These are phyloP conservation scores for Fusarium veterinarium DNA, from an alignment of 2,329 filamentous ascomycete species.

Conservation along the genomic window DNA sequence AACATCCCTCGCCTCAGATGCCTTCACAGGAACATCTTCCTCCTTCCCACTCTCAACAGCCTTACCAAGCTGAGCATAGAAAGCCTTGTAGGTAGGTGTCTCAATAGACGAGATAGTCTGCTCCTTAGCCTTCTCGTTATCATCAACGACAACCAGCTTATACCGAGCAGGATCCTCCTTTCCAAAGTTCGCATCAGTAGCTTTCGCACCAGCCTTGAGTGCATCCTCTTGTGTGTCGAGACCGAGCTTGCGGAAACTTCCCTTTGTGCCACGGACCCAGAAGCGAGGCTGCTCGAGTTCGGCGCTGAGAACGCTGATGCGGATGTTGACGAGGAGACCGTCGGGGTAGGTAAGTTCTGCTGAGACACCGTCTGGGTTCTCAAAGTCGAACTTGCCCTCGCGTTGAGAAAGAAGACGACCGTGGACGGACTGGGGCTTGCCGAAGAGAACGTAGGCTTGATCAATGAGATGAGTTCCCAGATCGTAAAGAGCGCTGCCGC, in stretches of 20 bases:
- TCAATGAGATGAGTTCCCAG: slow-evolving; percentile 82
- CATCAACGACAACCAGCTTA: slow-evolving; percentile 66
- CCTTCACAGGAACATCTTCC: slow-evolving; percentile 64
- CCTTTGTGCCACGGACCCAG: slow-evolving; percentile 81
- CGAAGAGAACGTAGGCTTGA: slow-evolving; percentile 78
- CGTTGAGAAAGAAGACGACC: slow-evolving; percentile 76
- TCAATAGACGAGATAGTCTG: slow-evolving; percentile 67
- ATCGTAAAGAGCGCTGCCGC: slow-evolving; percentile 77
- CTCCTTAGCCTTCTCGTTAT: slow-evolving; percentile 62
- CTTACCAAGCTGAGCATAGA: slow-evolving; percentile 68
- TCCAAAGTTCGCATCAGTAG: slow-evolving; percentile 72
- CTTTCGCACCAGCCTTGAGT: slow-evolving; percentile 71
- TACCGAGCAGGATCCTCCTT: slow-evolving; percentile 71
- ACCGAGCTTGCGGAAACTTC: slow-evolving; percentile 77
- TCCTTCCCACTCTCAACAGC: slow-evolving; percentile 61
- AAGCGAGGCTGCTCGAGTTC: slow-evolving; percentile 78
- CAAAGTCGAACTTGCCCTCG: slow-evolving; percentile 57
- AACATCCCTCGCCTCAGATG: slow-evolving; percentile 64
- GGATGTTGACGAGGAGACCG: slow-evolving; percentile 74
- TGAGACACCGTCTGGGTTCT: slow-evolving; percentile 68
- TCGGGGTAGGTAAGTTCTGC: slow-evolving; percentile 74
- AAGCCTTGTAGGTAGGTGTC: slow-evolving; percentile 74
- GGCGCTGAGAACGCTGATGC: slow-evolving; percentile 75
- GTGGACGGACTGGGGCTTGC: slow-evolving; percentile 73
- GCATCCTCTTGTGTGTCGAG: slow-evolving; percentile 83